Conservation (phyloP, 208 protist genomes). For the Vickermania spadyakhi region DNA sequence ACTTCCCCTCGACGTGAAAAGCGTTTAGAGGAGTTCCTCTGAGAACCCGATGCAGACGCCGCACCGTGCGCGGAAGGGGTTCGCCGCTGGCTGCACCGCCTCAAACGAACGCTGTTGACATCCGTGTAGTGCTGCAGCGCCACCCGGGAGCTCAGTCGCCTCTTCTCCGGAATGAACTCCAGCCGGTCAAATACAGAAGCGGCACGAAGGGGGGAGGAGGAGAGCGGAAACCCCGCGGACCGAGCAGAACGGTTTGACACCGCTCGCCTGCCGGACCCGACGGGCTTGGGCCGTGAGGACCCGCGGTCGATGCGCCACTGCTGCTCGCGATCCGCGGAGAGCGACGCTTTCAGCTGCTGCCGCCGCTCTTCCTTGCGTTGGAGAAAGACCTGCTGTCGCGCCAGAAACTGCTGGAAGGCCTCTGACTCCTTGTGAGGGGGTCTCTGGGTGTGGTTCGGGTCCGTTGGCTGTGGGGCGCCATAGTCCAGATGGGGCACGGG, state of each 20-base stretch:
- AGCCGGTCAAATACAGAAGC: neutral
- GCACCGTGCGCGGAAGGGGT: no score
- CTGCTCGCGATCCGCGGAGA: neutral
- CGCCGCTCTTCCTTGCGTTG: neutral
- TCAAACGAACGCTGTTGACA: no score
- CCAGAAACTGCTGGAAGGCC: neutral
- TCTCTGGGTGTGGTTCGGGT: no score
- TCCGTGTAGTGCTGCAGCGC: no score
- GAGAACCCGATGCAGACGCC: no score
- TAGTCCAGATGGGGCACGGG: no score
- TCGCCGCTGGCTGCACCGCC: no score
- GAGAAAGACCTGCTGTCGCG: neutral
- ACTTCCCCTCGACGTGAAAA: no score
- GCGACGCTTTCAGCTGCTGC: neutral
- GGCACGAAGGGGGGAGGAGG: neutral
- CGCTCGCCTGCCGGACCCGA: neutral
- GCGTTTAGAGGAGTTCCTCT: no score
- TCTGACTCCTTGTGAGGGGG: no score
- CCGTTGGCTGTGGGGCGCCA: no score
- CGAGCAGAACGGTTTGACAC: neutral
- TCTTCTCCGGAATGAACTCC: neutral
- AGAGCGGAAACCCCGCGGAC: neutral
- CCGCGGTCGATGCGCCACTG: neutral
- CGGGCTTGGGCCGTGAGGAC: neutral
- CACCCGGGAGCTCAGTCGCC: no score